Evolutionary conservation across 768 basidiomycete genomes (phyloP).

Genomic region (Leucocoprinus sp.): DNA sequence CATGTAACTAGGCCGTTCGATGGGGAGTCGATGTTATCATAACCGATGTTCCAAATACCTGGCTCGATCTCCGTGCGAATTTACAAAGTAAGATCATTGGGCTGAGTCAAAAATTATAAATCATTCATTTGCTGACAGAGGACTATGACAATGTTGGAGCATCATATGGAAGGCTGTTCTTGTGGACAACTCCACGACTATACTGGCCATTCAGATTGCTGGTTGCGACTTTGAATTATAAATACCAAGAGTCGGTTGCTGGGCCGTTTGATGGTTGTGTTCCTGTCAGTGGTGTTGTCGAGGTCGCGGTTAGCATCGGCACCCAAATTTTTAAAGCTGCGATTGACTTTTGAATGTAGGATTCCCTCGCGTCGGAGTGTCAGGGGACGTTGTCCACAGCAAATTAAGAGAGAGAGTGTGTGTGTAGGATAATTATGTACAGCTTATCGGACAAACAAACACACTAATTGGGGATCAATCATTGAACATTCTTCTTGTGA

Average conservation of each 20-base stretch:
- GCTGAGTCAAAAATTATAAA: no score
- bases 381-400: not conserved
- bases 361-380: not conserved
- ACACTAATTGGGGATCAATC: constrained; percentile 10
- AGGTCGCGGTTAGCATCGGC: not conserved
- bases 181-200: constrained; percentile 62
- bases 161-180: constrained; percentile 57
- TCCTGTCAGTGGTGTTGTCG: not conserved
- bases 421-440: not conserved
- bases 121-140: constrained; percentile 34
- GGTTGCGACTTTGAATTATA: constrained; percentile 19
- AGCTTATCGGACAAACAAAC: not conserved
- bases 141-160: constrained; percentile 61
- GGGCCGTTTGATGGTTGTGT: constrained; percentile 41
- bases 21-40: constrained; percentile 77
- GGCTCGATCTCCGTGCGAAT: constrained; percentile 54
- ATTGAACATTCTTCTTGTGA: constrained; percentile 11
- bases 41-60: constrained; percentile 64
- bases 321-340: not conserved
- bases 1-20: constrained; percentile 73
- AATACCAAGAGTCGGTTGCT: constrained; percentile 38
- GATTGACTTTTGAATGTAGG: not conserved
- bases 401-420: not conserved
- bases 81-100: constrained; percentile 49
- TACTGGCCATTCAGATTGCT: constrained; percentile 43